A percentile compares a stretch with the other conserved stretches of the same genome.
Evolutionary conservation across 2,329 filamentous ascomycete species (phyloP).

Genomic region (Scytalidium lignicola): DNA sequence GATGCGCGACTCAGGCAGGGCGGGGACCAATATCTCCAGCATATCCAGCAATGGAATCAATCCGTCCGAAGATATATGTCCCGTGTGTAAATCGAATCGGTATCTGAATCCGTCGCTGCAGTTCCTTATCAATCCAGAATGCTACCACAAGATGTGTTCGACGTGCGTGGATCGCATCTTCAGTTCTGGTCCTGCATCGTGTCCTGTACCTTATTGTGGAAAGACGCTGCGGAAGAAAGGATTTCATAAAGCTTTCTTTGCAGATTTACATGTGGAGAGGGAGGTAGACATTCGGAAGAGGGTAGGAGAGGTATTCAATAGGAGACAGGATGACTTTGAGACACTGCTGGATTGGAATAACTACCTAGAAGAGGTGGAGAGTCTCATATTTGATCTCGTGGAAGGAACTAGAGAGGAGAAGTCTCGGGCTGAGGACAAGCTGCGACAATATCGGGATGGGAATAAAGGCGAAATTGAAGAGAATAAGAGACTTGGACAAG

Average conservation of each 20-base stretch:
- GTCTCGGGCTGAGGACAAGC: slow-evolving; percentile 40
- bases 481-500: slow-evolving; percentile 48
- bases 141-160: slow-evolving; percentile 98
- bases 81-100: slow-evolving; percentile 92
- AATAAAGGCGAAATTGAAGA: slow-evolving; percentile 66
- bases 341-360: slow-evolving; percentile 80
- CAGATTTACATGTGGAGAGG: slow-evolving; percentile 79
- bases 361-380: slow-evolving; percentile 89
- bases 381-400: slow-evolving; percentile 83
- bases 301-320: slow-evolving; percentile 79
- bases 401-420: slow-evolving; percentile 56
- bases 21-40: background rate
- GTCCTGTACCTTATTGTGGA: slow-evolving; percentile 83
- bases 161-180: slow-evolving; percentile 95
- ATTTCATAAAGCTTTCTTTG: slow-evolving; percentile 86
- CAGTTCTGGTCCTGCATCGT: slow-evolving; percentile 83
- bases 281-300: slow-evolving; percentile 87
- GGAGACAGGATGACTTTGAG: slow-evolving; percentile 86
- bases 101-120: slow-evolving; percentile 93
- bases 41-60: slow-evolving; percentile 7
- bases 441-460: slow-evolving; percentile 67
- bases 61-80: slow-evolving; percentile 67
- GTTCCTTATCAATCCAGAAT: slow-evolving; percentile 96
- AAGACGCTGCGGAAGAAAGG: slow-evolving; percentile 79
- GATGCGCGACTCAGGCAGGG: background rate